Evolutionary conservation across 257 asterid species (phyloP).

Genomic region (Solanum chiquidenum): DNA sequence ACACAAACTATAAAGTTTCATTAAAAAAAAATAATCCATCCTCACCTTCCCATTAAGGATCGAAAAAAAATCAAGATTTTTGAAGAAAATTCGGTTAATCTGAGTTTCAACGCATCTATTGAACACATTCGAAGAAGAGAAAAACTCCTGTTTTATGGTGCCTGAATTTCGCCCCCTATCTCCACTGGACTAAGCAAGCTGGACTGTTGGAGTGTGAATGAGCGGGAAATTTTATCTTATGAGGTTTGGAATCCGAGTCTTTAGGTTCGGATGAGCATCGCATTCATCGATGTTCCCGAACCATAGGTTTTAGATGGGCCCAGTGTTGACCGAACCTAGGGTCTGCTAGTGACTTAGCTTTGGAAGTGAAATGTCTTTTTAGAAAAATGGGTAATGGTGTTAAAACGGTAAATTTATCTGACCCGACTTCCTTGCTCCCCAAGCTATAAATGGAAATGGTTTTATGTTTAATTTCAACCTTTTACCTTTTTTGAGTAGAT

Average conservation of each 20-base stretch:
- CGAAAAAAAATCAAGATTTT: background rate
- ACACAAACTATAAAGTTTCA: background rate
- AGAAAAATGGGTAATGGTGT: background rate
- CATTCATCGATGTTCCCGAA: background rate
- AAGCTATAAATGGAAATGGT: constrained; percentile 36
- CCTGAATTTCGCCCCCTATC: constrained; percentile 11
- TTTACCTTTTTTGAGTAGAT: background rate
- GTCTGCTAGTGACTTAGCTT: background rate
- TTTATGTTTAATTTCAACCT: background rate
- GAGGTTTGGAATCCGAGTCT: constrained; percentile 26
- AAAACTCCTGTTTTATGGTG: background rate
- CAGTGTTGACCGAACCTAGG: constrained; percentile 52
- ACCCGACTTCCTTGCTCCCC: constrained; percentile 48
- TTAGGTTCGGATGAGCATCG: constrained; percentile 15
- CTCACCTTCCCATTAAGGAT: constrained; percentile 5
- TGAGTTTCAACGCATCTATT: background rate
- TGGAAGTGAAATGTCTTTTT: background rate
- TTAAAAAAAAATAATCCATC: background rate
- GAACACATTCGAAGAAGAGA: background rate
- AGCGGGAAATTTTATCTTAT: constrained; percentile 58
- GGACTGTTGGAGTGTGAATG: constrained; percentile 17
- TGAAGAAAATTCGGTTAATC: background rate
- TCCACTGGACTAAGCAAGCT: constrained; percentile 58
- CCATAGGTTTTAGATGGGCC: constrained; percentile 3
- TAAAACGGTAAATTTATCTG: constrained; percentile 21